These are phyloP conservation scores for Aspergillus oerlinghausenensis DNA, from an alignment of 2,329 filamentous ascomycete species.

Conservation along the genomic window DNA sequence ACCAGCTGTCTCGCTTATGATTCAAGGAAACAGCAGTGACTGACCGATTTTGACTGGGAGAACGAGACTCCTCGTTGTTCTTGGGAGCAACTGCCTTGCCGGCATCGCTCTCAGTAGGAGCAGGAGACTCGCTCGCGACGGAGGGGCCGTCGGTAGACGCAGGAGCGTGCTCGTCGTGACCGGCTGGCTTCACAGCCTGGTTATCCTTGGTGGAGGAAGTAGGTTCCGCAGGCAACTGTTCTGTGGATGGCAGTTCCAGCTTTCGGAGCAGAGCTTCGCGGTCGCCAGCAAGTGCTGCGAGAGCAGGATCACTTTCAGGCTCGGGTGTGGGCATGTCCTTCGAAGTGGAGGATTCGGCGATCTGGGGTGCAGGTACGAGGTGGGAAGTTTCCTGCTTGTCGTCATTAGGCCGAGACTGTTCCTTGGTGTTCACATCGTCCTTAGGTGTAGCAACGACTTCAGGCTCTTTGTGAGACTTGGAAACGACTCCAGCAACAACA, in stretches of 20 bases:
- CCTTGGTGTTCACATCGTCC: slow-evolving; percentile 4
- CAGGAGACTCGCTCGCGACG: slow-evolving; percentile 1
- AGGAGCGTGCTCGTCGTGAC: slow-evolving; percentile 8
- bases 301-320: slow-evolving; percentile 27
- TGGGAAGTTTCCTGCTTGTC: slow-evolving; percentile 8
- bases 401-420: slow-evolving; percentile 9
- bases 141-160: slow-evolving; percentile 4
- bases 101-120: slow-evolving; percentile 8
- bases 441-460: slow-evolving; percentile 10
- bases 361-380: slow-evolving; percentile 11
- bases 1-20: slow-evolving; percentile 36
- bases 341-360: slow-evolving; percentile 12
- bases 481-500: slow-evolving; percentile 22
- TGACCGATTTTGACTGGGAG: slow-evolving; percentile 35
- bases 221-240: slow-evolving; percentile 39
- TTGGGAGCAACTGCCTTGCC: slow-evolving; percentile 11
- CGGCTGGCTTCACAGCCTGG: slow-evolving; percentile 66
- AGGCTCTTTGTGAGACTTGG: slow-evolving; percentile 16
- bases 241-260: slow-evolving; percentile 28
- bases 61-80: slow-evolving; percentile 27
- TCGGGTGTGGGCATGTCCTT: slow-evolving; percentile 25
- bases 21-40: slow-evolving; percentile 37
- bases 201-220: slow-evolving; percentile 69
- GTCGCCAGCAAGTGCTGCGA: slow-evolving; percentile 29
- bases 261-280: slow-evolving; percentile 30